phyloP scores from a whole-genome alignment of 768 basidiomycete species.

The Candolleomyces efflorescens region DNA sequence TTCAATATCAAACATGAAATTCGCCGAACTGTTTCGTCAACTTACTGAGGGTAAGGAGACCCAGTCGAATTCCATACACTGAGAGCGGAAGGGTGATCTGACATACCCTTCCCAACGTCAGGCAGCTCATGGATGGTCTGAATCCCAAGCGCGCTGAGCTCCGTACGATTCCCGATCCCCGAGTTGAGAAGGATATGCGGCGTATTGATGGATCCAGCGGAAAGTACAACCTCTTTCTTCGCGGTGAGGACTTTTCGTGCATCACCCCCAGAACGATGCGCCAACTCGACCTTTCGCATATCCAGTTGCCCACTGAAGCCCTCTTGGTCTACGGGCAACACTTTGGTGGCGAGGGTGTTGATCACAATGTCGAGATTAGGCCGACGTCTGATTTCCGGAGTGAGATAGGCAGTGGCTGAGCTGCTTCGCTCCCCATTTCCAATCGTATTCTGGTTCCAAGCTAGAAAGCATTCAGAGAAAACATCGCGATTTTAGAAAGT shows the following conservation, averaged over 20 bases:
- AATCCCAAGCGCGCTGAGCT: slow-evolving; percentile 1
- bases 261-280: neutral
- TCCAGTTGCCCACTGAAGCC: neutral
- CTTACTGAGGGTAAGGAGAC: no score
- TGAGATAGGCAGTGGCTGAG: slow-evolving; percentile 21
- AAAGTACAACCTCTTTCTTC: slow-evolving; percentile 10
- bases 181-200: slow-evolving; percentile 14
- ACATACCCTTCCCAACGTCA: neutral
- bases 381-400: slow-evolving; percentile 14
- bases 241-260: slow-evolving; percentile 5
- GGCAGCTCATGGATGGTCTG: neutral
- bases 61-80: no score
- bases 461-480: neutral
- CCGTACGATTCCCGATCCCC: slow-evolving; percentile 9
- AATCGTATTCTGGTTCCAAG: slow-evolving; percentile 18
- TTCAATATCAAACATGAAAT: no score
- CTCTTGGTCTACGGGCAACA: slow-evolving; percentile 5
- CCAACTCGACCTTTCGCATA: slow-evolving; percentile 5
- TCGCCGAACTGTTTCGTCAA: no score
- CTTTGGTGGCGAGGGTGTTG: slow-evolving; percentile 21
- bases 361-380: slow-evolving; percentile 26
- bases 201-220: slow-evolving; percentile 9
- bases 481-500: neutral
- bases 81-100: no score
- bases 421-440: slow-evolving; percentile 21